These are phyloP conservation scores for Escovopsis sp. DNA, from an alignment of 2,329 filamentous ascomycete genomes.

Conservation along the genomic window DNA sequence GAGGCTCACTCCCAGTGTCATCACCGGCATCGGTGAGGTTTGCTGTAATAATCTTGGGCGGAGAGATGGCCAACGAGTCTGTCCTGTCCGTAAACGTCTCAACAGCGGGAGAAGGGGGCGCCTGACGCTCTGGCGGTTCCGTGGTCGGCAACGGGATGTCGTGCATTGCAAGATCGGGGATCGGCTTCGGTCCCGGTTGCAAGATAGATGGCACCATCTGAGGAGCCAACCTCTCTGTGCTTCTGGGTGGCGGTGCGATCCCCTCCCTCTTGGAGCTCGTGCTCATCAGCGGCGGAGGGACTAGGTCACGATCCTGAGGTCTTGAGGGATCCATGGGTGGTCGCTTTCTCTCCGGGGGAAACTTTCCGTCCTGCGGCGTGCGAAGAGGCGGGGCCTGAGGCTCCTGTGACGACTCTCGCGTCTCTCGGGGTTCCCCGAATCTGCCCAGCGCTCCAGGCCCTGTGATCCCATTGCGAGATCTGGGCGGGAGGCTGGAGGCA, in stretches of 20 bases:
- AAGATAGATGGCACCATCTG: slow-evolving; percentile 20
- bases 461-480: slow-evolving; percentile 35
- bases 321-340: slow-evolving; percentile 49
- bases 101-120: not conserved
- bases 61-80: not conserved
- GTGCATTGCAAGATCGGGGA: slow-evolving; percentile 18
- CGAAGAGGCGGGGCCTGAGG: slow-evolving; percentile 3
- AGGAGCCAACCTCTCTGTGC: slow-evolving; percentile 31
- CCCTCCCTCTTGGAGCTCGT: slow-evolving; percentile 29
- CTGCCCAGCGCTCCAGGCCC: slow-evolving; percentile 24
- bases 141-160: slow-evolving; percentile 8
- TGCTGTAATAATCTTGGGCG: not conserved
- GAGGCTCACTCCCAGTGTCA: not conserved
- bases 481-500: slow-evolving; percentile 31
- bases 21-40: slow-evolving; percentile 1
- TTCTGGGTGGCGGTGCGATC: slow-evolving; percentile 33
- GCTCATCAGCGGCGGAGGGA: slow-evolving; percentile 43
- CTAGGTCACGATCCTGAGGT: slow-evolving; percentile 38
- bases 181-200: slow-evolving; percentile 10
- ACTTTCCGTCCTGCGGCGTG: slow-evolving; percentile 23
- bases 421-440: slow-evolving; percentile 15
- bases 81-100: slow-evolving; percentile 1
- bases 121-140: slow-evolving; percentile 4
- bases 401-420: slow-evolving; percentile 8
- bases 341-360: slow-evolving; percentile 46